Conservation (phyloP, 129 eudicot genomes). For the Silybum marianum region DNA sequence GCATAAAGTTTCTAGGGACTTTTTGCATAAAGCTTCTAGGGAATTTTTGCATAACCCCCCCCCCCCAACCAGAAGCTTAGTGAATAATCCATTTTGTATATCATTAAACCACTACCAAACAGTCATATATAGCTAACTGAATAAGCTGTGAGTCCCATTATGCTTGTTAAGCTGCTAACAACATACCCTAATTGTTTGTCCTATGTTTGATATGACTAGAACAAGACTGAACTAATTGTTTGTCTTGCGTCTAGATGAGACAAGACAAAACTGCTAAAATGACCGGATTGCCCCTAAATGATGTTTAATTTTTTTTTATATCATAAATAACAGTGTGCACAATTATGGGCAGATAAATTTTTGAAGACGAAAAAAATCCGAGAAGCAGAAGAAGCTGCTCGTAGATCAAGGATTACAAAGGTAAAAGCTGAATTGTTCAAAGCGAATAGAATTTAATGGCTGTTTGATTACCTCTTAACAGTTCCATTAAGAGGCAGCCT, state of each 20-base stretch:
- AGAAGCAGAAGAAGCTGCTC: conserved; percentile 90
- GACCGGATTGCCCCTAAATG: not conserved
- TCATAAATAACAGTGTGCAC: conserved; percentile 1
- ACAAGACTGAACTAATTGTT: not conserved
- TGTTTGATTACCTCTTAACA: too few relatives aligned
- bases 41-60: too few relatives aligned
- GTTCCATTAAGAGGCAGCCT: too few relatives aligned
- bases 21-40: too few relatives aligned
- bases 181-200: not conserved
- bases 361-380: conserved; percentile 80
- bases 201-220: not conserved
- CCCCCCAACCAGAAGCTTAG: too few relatives aligned
- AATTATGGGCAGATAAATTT: conserved; percentile 55
- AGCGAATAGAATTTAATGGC: not conserved
- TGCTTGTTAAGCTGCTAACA: too few relatives aligned
- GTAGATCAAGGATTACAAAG: conserved; percentile 76
- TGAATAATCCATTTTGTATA: too few relatives aligned
- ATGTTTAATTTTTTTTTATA: not conserved
- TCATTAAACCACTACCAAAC: too few relatives aligned
- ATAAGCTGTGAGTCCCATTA: too few relatives aligned
- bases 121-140: too few relatives aligned
- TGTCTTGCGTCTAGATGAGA: not conserved
- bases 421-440: conserved; percentile 27
- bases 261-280: not conserved
- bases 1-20: too few relatives aligned